Conservation (phyloP, 2,329 filamentous ascomycete species). For the Exophiala oligosperma region DNA sequence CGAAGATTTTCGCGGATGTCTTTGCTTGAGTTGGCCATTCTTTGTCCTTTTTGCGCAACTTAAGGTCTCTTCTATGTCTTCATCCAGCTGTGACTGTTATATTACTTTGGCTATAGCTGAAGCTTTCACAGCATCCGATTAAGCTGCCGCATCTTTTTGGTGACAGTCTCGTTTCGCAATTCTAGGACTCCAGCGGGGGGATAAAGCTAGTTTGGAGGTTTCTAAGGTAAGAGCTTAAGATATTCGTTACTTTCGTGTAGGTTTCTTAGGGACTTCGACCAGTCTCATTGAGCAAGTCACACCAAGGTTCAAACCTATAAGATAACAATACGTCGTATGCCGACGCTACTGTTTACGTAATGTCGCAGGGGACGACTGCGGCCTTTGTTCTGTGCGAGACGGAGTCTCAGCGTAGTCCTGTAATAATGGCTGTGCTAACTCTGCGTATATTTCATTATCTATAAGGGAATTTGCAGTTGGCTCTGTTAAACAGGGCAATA, state of each 20-base stretch:
- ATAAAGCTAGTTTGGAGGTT: constrained; percentile 6
- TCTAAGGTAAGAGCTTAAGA: constrained; percentile 7
- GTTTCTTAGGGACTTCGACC: constrained; percentile 3
- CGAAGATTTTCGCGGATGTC: constrained; percentile 5
- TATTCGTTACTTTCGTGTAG: neutral
- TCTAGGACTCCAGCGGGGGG: constrained; percentile 1
- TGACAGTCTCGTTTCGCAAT: constrained; percentile 6
- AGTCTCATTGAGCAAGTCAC: constrained; percentile 53
- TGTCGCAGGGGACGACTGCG: constrained; percentile 4
- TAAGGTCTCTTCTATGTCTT: constrained; percentile 1
- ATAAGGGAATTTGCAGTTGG: neutral
- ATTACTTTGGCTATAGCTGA: neutral
- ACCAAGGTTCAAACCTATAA: constrained; percentile 32
- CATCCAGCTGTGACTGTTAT: neutral
- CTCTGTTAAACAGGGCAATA: neutral
- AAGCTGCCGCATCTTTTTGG: neutral
- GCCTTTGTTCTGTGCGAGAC: constrained; percentile 5
- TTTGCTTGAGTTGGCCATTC: constrained; percentile 1
- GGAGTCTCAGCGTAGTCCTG: constrained; percentile 6
- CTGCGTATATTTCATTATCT: neutral
- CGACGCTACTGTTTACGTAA: constrained; percentile 8
- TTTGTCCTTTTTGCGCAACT: constrained; percentile 4
- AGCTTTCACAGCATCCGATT: constrained; percentile 7
- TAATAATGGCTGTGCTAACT: constrained; percentile 6
- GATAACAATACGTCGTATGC: constrained; percentile 2